phyloP scores from a whole-genome alignment of 768 basidiomycete genomes.

The Leccinum imitatum region DNA sequence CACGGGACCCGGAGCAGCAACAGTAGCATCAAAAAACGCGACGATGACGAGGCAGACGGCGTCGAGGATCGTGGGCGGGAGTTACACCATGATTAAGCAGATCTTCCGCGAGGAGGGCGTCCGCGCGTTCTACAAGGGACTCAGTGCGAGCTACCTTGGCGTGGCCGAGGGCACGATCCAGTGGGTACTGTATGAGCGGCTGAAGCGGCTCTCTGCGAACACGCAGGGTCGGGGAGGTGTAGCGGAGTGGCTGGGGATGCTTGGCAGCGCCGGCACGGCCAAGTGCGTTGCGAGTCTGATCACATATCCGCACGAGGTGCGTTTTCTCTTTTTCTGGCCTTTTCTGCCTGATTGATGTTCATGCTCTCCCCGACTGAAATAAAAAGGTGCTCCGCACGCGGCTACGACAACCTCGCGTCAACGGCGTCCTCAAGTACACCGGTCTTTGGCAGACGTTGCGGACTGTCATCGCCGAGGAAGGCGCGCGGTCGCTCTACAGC shows the following conservation, averaged over 20 bases:
- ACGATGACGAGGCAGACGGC: slow-evolving; percentile 8
- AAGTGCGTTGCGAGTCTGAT: slow-evolving; percentile 93
- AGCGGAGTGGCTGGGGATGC: slow-evolving; percentile 75
- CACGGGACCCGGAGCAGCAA: background rate
- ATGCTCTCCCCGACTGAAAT: background rate
- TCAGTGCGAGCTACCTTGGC: slow-evolving; percentile 93
- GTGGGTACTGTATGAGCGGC: slow-evolving; percentile 93
- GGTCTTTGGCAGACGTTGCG: slow-evolving; percentile 83
- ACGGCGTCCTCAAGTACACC: slow-evolving; percentile 80
- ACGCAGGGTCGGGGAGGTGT: slow-evolving; percentile 56
- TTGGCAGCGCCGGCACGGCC: slow-evolving; percentile 88
- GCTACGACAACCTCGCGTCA: slow-evolving; percentile 80
- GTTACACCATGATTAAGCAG: slow-evolving; percentile 60
- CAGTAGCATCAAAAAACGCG: background rate
- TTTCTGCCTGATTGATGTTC: background rate
- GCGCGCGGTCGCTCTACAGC: slow-evolving; percentile 80
- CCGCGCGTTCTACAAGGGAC: slow-evolving; percentile 89
- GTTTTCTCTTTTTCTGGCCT: slow-evolving; percentile 17
- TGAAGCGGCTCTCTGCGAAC: slow-evolving; percentile 67
- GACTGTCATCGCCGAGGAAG: slow-evolving; percentile 88
- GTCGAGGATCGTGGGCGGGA: slow-evolving; percentile 46
- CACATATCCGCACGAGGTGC: slow-evolving; percentile 97
- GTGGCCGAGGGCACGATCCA: slow-evolving; percentile 96
- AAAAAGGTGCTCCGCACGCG: slow-evolving; percentile 86
- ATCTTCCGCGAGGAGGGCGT: slow-evolving; percentile 83